These are phyloP conservation scores for Euptelea pleiosperma DNA, from an alignment of 164 flowering plant species.

Conservation along the genomic window DNA sequence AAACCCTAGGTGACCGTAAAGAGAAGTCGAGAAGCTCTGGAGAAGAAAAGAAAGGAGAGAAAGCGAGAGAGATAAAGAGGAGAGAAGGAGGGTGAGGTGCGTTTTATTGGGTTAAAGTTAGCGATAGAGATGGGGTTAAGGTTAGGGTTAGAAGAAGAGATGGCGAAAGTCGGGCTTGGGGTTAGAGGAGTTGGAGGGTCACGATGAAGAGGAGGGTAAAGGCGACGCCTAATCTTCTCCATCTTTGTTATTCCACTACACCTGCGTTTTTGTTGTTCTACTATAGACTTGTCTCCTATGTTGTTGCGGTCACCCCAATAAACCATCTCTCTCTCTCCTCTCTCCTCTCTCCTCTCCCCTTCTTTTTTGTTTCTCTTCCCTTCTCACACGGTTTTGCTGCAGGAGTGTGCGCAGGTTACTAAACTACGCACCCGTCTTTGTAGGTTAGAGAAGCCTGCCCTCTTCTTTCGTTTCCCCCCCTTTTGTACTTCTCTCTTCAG, in stretches of 20 bases:
- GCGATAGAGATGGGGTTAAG: slow-evolving; percentile 10
- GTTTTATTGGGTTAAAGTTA: neutral
- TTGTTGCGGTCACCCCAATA: too few relatives aligned
- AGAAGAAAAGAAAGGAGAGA: slow-evolving; percentile 2
- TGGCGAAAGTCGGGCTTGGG: too few relatives aligned
- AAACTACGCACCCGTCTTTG: neutral
- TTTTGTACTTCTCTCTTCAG: too few relatives aligned
- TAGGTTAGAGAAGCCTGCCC: too few relatives aligned
- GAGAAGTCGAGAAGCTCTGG: neutral
- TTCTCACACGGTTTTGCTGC: slow-evolving; percentile 4
- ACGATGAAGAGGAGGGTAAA: neutral
- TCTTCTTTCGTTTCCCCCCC: too few relatives aligned
- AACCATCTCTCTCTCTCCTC: too few relatives aligned
- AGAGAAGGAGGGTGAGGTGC: neutral
- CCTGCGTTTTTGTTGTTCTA: slow-evolving; percentile 2
- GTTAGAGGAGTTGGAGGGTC: too few relatives aligned
- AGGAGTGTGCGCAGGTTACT: slow-evolving; percentile 5
- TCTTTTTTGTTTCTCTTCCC: too few relatives aligned
- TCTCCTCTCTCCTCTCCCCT: too few relatives aligned
- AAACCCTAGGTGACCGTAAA: neutral
- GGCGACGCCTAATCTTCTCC: slow-evolving; percentile 12
- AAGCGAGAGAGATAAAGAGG: neutral
- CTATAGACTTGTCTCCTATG: slow-evolving; percentile 14
- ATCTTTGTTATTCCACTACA: slow-evolving; percentile 10
- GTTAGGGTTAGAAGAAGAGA: neutral